These are phyloP conservation scores for Yamadazyma nakazawae DNA, from an alignment of 805 yeast genomes.

Conservation along the genomic window DNA sequence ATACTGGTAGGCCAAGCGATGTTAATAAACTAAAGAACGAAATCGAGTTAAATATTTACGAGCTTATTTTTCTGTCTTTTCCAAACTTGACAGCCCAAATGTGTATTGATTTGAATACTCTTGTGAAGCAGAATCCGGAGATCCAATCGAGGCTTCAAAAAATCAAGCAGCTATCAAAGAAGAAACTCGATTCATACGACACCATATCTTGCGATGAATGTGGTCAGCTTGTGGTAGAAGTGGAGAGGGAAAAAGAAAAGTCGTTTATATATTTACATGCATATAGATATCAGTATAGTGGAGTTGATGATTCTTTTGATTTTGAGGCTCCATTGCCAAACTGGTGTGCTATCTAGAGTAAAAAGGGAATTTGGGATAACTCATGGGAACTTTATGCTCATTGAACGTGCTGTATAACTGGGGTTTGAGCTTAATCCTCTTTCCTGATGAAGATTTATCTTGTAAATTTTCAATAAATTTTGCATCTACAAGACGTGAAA, in stretches of 20 bases:
- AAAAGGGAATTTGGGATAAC: conserved; percentile 25
- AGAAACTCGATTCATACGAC: conserved; percentile 28
- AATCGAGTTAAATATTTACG: conserved; percentile 24
- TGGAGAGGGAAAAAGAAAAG: conserved; percentile 24
- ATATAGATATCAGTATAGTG: conserved; percentile 19
- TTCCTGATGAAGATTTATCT: not conserved
- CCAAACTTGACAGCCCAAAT: not conserved
- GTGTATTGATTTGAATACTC: not conserved
- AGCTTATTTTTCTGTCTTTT: conserved; percentile 14
- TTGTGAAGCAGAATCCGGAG: not conserved
- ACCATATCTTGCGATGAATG: conserved; percentile 33
- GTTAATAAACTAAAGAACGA: conserved; percentile 18
- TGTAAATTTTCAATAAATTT: not conserved
- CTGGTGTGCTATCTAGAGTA: conserved; percentile 39
- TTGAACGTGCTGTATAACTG: conserved; percentile 4
- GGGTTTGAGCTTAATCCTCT: not conserved
- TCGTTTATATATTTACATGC: conserved; percentile 48
- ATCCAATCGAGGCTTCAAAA: conserved; percentile 15
- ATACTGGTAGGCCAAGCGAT: conserved; percentile 5
- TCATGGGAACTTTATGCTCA: conserved; percentile 14
- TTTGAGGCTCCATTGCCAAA: conserved; percentile 45
- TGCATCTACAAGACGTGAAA: not conserved
- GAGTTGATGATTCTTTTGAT: conserved; percentile 20
- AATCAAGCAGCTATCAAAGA: conserved; percentile 21
- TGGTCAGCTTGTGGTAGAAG: conserved; percentile 25